Evolutionary conservation across 768 basidiomycete genomes (phyloP).

Genomic region (Lactifluus subvellereus): DNA sequence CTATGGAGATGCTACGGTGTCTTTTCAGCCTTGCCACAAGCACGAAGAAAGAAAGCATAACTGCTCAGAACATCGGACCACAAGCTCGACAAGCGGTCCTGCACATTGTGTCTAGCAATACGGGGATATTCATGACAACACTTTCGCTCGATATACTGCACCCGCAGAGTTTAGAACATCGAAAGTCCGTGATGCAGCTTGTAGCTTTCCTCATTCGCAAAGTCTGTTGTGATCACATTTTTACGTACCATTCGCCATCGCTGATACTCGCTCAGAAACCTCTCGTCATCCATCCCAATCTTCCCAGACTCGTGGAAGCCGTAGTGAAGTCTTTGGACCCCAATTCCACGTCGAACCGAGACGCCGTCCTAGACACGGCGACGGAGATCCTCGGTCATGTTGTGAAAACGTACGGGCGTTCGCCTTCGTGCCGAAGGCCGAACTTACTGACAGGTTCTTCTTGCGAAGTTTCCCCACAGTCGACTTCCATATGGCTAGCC

Average conservation of each 20-base stretch:
- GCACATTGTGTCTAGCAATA: constrained; percentile 76
- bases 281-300: constrained; percentile 71
- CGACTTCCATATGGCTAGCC: constrained; percentile 85
- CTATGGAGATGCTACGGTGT: constrained; percentile 79
- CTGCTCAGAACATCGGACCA: constrained; percentile 58
- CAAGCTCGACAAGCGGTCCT: constrained; percentile 82
- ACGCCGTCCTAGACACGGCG: constrained; percentile 84
- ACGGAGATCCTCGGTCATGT: constrained; percentile 93
- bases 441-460: background rate
- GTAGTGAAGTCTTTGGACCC: constrained; percentile 97
- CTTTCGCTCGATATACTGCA: constrained; percentile 84
- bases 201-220: constrained; percentile 92
- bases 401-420: constrained; percentile 75
- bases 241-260: background rate
- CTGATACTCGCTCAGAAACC: constrained; percentile 54
- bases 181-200: constrained; percentile 87
- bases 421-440: background rate
- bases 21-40: constrained; percentile 78
- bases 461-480: constrained; percentile 73
- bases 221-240: constrained; percentile 34
- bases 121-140: constrained; percentile 91
- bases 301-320: constrained; percentile 86
- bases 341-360: constrained; percentile 65
- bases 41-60: constrained; percentile 61
- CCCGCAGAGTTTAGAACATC: constrained; percentile 64